Conservation (phyloP, 106 monocot species). For the Agapanthus africanus region DNA sequence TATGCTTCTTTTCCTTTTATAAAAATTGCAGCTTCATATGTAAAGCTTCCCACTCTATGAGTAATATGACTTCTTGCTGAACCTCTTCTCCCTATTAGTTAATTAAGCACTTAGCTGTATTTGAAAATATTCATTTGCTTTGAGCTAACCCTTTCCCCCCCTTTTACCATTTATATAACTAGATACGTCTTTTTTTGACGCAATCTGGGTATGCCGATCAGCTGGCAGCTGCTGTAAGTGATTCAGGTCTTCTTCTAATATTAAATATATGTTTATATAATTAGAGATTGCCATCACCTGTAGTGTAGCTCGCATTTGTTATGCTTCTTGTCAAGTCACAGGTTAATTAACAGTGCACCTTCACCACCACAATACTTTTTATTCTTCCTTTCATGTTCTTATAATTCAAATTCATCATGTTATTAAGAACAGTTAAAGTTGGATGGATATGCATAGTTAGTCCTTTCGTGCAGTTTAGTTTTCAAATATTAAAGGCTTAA, state of each 20-base stretch:
- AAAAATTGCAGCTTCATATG: background rate
- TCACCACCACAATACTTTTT: background rate
- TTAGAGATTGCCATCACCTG: background rate
- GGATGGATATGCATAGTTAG: background rate
- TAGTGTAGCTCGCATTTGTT: background rate
- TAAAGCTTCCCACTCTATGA: background rate
- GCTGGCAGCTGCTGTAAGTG: conserved; percentile 53
- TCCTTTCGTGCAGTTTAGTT: background rate
- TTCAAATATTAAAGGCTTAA: background rate
- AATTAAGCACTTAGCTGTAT: background rate
- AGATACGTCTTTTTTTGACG: conserved; percentile 74
- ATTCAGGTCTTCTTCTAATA: background rate
- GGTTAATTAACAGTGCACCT: background rate
- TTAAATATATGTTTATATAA: background rate
- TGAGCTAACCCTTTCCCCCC: background rate
- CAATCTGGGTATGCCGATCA: conserved; percentile 79
- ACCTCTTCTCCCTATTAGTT: background rate
- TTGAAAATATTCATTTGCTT: conserved; percentile 3
- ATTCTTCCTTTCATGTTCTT: background rate
- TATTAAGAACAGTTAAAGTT: background rate
- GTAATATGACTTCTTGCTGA: background rate
- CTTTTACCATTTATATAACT: background rate
- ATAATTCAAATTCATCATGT: background rate
- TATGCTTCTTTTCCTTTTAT: background rate
- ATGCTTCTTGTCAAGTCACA: background rate